phyloP scores from a whole-genome alignment of 805 yeast genomes.

The Ogataea neopini region DNA sequence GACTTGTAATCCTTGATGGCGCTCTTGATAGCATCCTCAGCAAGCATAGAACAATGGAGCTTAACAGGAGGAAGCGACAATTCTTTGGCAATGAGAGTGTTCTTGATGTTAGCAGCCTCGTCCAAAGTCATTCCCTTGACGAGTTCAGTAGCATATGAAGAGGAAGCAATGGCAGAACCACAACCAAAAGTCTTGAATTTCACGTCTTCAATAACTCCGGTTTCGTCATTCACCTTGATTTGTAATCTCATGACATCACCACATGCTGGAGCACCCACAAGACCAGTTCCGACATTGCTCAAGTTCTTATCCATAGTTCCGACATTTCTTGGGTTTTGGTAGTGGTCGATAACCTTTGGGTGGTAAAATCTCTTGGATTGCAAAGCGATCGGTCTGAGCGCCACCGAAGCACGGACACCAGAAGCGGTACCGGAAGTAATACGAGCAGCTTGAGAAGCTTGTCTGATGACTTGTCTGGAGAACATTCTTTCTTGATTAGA shows the following conservation, averaged over 20 bases:
- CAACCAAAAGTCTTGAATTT: conserved; percentile 99
- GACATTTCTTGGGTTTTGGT: conserved; percentile 94
- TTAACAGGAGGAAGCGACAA: conserved; percentile 95
- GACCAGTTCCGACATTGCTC: conserved; percentile 87
- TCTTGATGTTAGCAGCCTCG: conserved; percentile 90
- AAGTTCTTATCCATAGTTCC: conserved; percentile 84
- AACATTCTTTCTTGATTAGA: conserved; percentile 14
- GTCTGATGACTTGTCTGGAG: conserved; percentile 22
- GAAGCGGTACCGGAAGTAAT: background rate
- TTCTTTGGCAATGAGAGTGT: conserved; percentile 93
- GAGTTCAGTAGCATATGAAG: conserved; percentile 91
- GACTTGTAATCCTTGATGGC: conserved; percentile 94
- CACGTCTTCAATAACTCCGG: conserved; percentile 92
- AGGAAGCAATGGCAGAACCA: conserved; percentile 96
- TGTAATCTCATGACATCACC: conserved; percentile 99
- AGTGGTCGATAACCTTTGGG: conserved; percentile 93
- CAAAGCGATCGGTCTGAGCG: background rate
- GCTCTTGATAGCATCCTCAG: conserved; percentile 97
- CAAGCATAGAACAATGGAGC: conserved; percentile 96
- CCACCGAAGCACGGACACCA: background rate
- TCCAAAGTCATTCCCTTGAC: conserved; percentile 94
- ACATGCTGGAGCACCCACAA: conserved; percentile 99
- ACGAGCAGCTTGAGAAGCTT: conserved; percentile 5
- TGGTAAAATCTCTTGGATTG: conserved; percentile 52
- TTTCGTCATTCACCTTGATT: conserved; percentile 85